A percentile compares a stretch with the other conserved stretches of the same genome.
phyloP scores from a whole-genome alignment of 306 rosid species.

The Prunus armeniaca region DNA sequence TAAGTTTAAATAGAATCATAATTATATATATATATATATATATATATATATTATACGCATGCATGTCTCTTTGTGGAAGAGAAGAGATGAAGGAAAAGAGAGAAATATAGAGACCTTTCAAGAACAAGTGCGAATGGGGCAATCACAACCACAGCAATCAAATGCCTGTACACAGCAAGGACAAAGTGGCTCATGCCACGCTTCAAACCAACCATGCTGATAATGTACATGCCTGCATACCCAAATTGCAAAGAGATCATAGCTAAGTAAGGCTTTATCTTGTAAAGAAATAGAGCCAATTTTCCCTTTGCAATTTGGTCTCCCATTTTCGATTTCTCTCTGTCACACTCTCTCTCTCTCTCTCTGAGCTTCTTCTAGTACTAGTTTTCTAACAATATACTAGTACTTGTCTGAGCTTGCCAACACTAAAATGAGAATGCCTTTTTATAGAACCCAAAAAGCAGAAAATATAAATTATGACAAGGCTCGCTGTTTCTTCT shows the following conservation, averaged over 20 bases:
- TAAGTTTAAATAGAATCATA: not conserved
- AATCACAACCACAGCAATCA: slow-evolving; percentile 78
- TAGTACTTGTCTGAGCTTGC: not conserved
- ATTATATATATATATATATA: not conserved
- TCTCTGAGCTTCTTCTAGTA: not conserved
- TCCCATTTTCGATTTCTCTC: slow-evolving; percentile 2
- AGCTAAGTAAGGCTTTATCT: slow-evolving; percentile 82
- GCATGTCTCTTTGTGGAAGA: not conserved
- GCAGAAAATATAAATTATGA: not conserved
- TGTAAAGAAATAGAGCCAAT: slow-evolving; percentile 25
- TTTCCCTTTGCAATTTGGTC: not conserved
- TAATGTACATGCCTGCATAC: slow-evolving; percentile 91
- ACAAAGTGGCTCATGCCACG: slow-evolving; percentile 93
- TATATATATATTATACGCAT: not conserved
- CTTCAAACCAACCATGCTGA: slow-evolving; percentile 79
- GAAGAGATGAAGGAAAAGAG: not conserved
- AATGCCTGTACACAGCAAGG: slow-evolving; percentile 86
- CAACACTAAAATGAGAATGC: not conserved
- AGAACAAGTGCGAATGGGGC: slow-evolving; percentile 94
- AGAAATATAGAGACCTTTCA: slow-evolving; percentile 51
- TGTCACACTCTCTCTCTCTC: too few relatives aligned
- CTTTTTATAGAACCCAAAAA: slow-evolving; percentile 13
- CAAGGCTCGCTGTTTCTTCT: not conserved
- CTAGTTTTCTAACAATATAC: not conserved
- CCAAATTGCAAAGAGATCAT: slow-evolving; percentile 87